A percentile compares a stretch with the other conserved stretches of the same genome.
These are phyloP conservation scores for Onygenales sp. DNA, from an alignment of 2,329 filamentous ascomycete genomes.

Conservation along the genomic window DNA sequence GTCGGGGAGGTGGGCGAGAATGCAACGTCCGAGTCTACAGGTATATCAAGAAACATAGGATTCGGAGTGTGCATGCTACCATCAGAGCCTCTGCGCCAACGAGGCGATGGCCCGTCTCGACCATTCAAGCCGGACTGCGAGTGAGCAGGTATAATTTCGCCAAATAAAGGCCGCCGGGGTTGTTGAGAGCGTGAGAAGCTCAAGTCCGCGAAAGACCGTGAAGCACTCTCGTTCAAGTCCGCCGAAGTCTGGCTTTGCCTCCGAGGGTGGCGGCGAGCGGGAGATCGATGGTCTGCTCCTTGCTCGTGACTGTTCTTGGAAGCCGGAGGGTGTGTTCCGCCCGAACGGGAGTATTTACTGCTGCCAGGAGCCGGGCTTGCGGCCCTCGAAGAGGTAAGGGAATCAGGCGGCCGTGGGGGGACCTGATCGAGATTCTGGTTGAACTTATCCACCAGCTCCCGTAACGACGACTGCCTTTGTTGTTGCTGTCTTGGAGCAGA, in stretches of 20 bases:
- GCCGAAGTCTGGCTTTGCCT: slow-evolving; percentile 1
- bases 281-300: not conserved
- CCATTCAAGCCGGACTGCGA: slow-evolving; percentile 31
- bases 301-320: slow-evolving; percentile 3
- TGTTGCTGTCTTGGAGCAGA: slow-evolving; percentile 13
- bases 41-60: slow-evolving; percentile 32
- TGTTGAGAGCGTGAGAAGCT: slow-evolving; percentile 7
- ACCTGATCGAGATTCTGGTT: slow-evolving; percentile 51
- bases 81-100: slow-evolving; percentile 59
- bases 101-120: slow-evolving; percentile 50
- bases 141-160: slow-evolving; percentile 56
- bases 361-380: slow-evolving; percentile 24
- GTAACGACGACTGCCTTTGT: slow-evolving; percentile 58
- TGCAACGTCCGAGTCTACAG: slow-evolving; percentile 30
- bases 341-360: slow-evolving; percentile 19
- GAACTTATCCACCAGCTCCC: slow-evolving; percentile 70
- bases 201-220: not conserved
- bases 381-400: slow-evolving; percentile 26
- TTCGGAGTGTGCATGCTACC: slow-evolving; percentile 52
- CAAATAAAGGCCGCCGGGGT: slow-evolving; percentile 56
- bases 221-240: not conserved
- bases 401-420: slow-evolving; percentile 30
- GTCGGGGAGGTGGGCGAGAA: slow-evolving; percentile 55
- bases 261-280: not conserved
- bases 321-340: slow-evolving; percentile 15